Evolutionary conservation across 2,329 filamentous ascomycete species (phyloP).

Genomic region (Mycosphaerelloides madeirae): DNA sequence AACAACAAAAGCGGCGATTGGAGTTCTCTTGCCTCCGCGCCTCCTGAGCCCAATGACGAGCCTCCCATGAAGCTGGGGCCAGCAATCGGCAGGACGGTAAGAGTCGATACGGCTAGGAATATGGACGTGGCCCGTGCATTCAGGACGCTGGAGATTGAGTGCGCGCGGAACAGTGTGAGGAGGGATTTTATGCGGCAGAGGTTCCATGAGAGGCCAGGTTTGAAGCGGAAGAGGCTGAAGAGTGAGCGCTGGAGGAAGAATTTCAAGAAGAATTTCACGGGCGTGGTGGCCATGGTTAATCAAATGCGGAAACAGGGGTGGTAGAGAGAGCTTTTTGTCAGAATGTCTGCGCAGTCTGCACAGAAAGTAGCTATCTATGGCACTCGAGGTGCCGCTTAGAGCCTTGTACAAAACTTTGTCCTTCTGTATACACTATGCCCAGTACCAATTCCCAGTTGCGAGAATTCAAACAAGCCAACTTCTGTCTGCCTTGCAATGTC

Average conservation of each 20-base stretch:
- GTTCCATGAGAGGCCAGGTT: slow-evolving; percentile 69
- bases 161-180: slow-evolving; percentile 55
- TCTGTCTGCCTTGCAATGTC: no score
- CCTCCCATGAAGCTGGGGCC: slow-evolving; percentile 35
- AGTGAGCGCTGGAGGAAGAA: slow-evolving; percentile 64
- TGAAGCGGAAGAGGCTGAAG: slow-evolving; percentile 71
- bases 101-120: slow-evolving; percentile 30
- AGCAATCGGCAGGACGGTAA: slow-evolving; percentile 38
- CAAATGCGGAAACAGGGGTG: slow-evolving; percentile 74
- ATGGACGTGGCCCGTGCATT: slow-evolving; percentile 49
- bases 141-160: slow-evolving; percentile 40
- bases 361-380: no score
- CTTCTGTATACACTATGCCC: no score
- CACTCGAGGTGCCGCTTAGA: no score
- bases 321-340: no score
- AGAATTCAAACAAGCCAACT: no score
- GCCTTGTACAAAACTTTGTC: no score
- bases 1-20: no score
- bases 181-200: slow-evolving; percentile 55
- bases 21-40: neutral
- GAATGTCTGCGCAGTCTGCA: no score
- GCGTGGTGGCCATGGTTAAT: slow-evolving; percentile 59
- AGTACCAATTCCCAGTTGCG: no score
- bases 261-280: slow-evolving; percentile 66
- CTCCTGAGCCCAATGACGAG: slow-evolving; percentile 2